Evolutionary conservation across 352 stramenopile genomes (phyloP).

Genomic region (Globisporangium polare): DNA sequence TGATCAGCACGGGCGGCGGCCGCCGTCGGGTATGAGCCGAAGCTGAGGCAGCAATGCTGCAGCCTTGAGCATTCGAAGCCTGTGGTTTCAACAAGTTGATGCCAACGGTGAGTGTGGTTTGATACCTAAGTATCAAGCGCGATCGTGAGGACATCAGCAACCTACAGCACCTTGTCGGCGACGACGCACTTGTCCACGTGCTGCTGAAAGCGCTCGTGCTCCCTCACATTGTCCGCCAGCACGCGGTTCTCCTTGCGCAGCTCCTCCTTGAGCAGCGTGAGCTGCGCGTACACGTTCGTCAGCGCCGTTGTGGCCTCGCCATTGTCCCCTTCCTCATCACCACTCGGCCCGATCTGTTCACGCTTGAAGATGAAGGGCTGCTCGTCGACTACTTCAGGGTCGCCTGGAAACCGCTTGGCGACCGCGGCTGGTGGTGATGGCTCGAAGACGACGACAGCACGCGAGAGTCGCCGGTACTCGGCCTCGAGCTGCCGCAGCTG

Average conservation of each 20-base stretch:
- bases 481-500: slow-evolving; percentile 12
- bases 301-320: neutral
- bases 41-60: neutral
- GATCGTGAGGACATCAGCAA: neutral
- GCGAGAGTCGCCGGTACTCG: neutral
- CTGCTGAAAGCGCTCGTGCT: neutral
- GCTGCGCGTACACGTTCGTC: neutral
- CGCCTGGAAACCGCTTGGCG: neutral
- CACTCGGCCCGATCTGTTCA: neutral
- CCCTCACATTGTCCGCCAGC: neutral
- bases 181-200: neutral
- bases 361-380: neutral
- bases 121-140: neutral
- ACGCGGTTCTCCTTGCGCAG: neutral
- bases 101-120: neutral
- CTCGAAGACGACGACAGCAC: neutral
- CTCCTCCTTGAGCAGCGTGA: slow-evolving; percentile 1
- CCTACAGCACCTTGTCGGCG: neutral
- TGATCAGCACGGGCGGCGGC: neutral
- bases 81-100: neutral
- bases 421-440: neutral
- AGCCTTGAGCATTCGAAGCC: neutral
- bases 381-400: neutral
- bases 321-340: neutral
- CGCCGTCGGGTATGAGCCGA: neutral